Evolutionary conservation across 2,329 filamentous ascomycete species (phyloP).

Genomic region (Venturia nashicola): DNA sequence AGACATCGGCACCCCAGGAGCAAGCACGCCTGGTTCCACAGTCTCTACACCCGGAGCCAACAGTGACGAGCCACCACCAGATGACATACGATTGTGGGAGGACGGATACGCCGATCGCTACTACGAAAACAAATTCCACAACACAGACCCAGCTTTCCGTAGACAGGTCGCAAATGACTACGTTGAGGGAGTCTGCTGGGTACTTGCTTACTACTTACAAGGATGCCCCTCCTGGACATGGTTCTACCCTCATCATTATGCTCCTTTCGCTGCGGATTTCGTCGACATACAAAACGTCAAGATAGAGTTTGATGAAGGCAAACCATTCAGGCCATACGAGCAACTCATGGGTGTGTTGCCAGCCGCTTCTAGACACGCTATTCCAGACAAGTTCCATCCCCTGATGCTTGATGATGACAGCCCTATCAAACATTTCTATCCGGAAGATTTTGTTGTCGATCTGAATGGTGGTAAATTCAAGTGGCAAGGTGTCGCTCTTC

Average conservation of each 20-base stretch:
- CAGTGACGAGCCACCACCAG: conserved; percentile 52
- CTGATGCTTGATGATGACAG: conserved; percentile 84
- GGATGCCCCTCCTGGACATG: conserved; percentile 98
- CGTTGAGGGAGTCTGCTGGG: conserved; percentile 90
- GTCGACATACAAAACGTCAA: conserved; percentile 68
- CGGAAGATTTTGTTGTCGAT: conserved; percentile 84
- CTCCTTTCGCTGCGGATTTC: conserved; percentile 93
- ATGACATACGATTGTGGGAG: conserved; percentile 87
- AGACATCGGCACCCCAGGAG: conserved; percentile 44
- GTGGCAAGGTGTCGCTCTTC: conserved; percentile 87
- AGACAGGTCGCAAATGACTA: conserved; percentile 84
- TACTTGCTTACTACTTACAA: conserved; percentile 93
- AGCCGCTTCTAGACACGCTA: conserved; percentile 80
- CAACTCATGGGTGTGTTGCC: conserved; percentile 97
- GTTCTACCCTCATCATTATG: conserved; percentile 98
- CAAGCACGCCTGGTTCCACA: conserved; percentile 40
- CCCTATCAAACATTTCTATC: conserved; percentile 95
- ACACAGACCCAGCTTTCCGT: conserved; percentile 72
- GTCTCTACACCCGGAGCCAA: conserved; percentile 34
- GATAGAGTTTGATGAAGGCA: conserved; percentile 71
- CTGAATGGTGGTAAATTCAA: conserved; percentile 97
- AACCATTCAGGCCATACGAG: conserved; percentile 82
- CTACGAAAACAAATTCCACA: conserved; percentile 91
- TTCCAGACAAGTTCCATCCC: conserved; percentile 77
- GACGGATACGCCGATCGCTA: conserved; percentile 91